Conservation (phyloP, 768 basidiomycete genomes). For the Russula abietina region DNA sequence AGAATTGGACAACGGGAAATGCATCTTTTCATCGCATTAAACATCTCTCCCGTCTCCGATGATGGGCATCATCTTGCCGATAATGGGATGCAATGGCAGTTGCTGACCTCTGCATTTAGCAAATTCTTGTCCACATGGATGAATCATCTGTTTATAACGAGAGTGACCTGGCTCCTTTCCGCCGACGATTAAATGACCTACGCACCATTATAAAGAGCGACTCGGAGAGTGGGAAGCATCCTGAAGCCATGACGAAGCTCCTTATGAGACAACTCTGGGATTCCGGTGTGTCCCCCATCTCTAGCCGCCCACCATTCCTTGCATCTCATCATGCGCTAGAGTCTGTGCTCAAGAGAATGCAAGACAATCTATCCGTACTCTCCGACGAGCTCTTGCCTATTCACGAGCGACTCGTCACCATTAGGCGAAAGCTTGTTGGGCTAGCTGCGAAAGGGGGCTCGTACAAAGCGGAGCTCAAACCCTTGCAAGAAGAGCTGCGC, state of each 20-base stretch:
- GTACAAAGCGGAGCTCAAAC: conserved; percentile 82
- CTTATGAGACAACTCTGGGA: conserved; percentile 87
- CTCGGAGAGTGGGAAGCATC: conserved; percentile 72
- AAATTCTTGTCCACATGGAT: conserved; percentile 93
- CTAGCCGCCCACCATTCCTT: background rate
- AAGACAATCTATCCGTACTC: conserved; percentile 79
- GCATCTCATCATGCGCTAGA: conserved; percentile 30
- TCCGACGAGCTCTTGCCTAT: conserved; percentile 87
- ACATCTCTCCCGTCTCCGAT: background rate
- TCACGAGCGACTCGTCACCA: conserved; percentile 80
- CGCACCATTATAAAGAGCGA: conserved; percentile 83
- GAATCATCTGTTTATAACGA: conserved; percentile 95
- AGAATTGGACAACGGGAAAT: conserved; percentile 1
- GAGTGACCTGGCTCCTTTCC: conserved; percentile 83
- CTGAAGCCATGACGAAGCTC: conserved; percentile 80
- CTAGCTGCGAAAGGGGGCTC: conserved; percentile 84
- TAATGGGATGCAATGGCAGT: background rate
- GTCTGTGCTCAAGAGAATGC: conserved; percentile 71
- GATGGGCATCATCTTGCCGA: background rate
- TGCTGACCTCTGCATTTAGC: conserved; percentile 40
- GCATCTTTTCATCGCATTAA: conserved; percentile 1
- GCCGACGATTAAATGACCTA: conserved; percentile 71
- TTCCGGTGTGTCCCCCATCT: conserved; percentile 58
- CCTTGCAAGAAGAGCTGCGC: conserved; percentile 84
- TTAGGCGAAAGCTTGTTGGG: conserved; percentile 83